Evolutionary conservation across 2,329 filamentous ascomycete species (phyloP).

Genomic region (Verticillium klebahnii): DNA sequence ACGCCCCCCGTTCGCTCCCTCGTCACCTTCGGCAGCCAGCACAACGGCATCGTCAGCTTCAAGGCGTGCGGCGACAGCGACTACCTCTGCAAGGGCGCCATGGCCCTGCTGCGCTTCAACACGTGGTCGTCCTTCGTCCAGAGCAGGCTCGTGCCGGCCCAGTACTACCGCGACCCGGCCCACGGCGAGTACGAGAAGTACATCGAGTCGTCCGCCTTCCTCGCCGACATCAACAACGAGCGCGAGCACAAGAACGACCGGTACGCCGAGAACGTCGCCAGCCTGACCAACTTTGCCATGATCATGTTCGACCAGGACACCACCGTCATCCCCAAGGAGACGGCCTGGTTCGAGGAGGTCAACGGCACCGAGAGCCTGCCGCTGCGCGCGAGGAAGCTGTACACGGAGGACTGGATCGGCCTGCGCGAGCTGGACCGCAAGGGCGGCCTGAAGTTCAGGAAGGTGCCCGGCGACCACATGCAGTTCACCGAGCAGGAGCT

Average conservation of each 20-base stretch:
- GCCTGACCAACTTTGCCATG: slow-evolving; percentile 77
- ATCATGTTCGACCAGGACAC: slow-evolving; percentile 84
- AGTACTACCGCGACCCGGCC: slow-evolving; percentile 79
- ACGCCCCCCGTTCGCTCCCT: slow-evolving; percentile 68
- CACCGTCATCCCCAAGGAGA: slow-evolving; percentile 86
- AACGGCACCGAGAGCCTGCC: slow-evolving; percentile 64
- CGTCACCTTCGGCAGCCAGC: slow-evolving; percentile 85
- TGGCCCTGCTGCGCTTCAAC: slow-evolving; percentile 72
- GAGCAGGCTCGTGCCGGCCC: slow-evolving; percentile 77
- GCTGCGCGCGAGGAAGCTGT: slow-evolving; percentile 66
- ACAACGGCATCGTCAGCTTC: slow-evolving; percentile 88
- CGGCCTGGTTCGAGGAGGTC: slow-evolving; percentile 84
- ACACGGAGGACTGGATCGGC: slow-evolving; percentile 91
- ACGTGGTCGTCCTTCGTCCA: slow-evolving; percentile 80
- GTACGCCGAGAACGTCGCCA: slow-evolving; percentile 68
- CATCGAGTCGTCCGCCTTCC: slow-evolving; percentile 75
- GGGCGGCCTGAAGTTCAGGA: slow-evolving; percentile 72
- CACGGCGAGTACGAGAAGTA: slow-evolving; percentile 64
- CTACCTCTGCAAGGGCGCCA: slow-evolving; percentile 75
- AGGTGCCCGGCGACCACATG: slow-evolving; percentile 79
- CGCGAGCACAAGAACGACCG: slow-evolving; percentile 63
- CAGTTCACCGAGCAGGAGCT: slow-evolving; percentile 63
- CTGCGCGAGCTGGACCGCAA: slow-evolving; percentile 73
- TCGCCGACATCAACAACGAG: slow-evolving; percentile 97
- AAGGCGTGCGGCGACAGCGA: slow-evolving; percentile 67